Base-by-base conservation (phyloP, 140 eudicot species). In the Oenanthe javanica region DNA sequence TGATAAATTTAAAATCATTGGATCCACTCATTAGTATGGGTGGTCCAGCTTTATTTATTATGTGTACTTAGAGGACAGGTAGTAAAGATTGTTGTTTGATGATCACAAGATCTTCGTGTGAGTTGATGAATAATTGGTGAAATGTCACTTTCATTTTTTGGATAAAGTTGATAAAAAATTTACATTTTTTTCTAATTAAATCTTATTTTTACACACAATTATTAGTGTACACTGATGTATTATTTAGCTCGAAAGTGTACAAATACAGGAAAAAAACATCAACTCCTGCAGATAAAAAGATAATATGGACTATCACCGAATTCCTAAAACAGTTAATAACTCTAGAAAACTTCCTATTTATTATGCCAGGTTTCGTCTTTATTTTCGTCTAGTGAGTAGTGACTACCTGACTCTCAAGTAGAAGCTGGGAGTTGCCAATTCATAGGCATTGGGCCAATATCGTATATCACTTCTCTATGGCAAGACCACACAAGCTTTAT, bases 401-500 rank as follows among this genome's bases (percentile, higher is more conserved):
- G 36, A 31, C 10, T 10, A n/a, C 1, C 27, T 21, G 67, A 7
- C 10, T 59, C 67, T 91, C 79, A 91, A 57, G 98, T 94, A 25
- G 98, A 79, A 59, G 89, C 54, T 40, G 98, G 97, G 78, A 84
- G 77, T 84, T 82, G 69, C 98, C 98, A 94, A 19, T 84, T 76
- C 27, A 83, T 87, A 36, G 96, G 97, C 63, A 92, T 66, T 0
- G 98, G 98, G 47, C 98, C 98, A 59, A 85, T 25, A 27, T 94
- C 98, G 2, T 94, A 92, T 80, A 94, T 94, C 83, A 94, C 87
- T 78, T 94, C 98, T 84, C 97, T 94, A 36, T 94, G 98, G 81
- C 98, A 94, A 50, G 98, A 94, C 98, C 98, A 94, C 15, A 94
- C 98, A 0, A 94, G 92, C 79, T 85, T 94, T 91, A 94, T 90